Base-by-base conservation (phyloP, 345 rosid species). In the Murraya koenigii region DNA sequence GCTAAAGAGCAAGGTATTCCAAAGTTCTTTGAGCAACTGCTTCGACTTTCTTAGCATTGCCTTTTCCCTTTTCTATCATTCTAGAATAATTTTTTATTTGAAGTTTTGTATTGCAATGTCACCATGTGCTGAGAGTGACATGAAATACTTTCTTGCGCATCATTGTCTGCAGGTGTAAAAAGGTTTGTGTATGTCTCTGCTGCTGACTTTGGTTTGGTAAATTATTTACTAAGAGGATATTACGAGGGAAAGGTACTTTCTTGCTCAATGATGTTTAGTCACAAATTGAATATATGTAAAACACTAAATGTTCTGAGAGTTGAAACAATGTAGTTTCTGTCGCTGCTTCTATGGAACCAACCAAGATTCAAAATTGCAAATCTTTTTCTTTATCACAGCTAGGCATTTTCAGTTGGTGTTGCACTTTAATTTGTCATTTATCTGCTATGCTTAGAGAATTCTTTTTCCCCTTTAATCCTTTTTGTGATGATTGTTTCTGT, bases 161-260 rank as follows among this genome's bases (percentile, higher is more conserved):
- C 67, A 33, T 28, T 74, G 26, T 58, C 52, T 77, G 54, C 82
- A 90, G 92, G 92, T 84, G 91, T 89, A 56, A 85, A 86, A 75
- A 86, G 87, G 70, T 88, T 83, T 82, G 94, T 86, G 35, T 90
- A 86, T 23, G 80, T 88, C 54, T 90, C 90, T 67, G 94, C 94
- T 79, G 92, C 90, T 44, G 94, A 88, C 78, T 88, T 79, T 72
- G 94, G 94, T 56, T 52, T 88, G 71, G 59, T 88, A 69, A 86
- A 87, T 66, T 76, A 86, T 56, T 63, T 87, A 68, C 80, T 88
- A 23, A 69, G 69, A 64, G 92, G 92, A 67, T 90, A 88, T 87
- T 90, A 83, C 55, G 80, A 86, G 60, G 94, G 94, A 26, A 90
- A 90, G 94, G 94, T 90, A 84, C 66, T 66, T 73, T n/a, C 78